These are phyloP conservation scores for Botrytis fragariae DNA, from an alignment of 2,329 filamentous ascomycete genomes.

Conservation along the genomic window DNA sequence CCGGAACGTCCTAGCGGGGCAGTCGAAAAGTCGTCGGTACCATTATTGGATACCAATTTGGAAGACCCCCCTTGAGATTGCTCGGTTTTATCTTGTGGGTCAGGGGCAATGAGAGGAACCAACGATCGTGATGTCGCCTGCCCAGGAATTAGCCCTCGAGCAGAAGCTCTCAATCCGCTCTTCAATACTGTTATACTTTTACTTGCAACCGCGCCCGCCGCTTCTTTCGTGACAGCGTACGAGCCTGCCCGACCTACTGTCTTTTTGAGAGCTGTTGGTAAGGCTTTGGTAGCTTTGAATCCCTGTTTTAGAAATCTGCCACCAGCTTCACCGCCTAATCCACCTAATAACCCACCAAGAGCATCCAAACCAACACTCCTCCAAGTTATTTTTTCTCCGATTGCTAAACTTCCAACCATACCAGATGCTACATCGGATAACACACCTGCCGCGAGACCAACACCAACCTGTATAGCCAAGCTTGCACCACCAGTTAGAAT, in stretches of 20 bases:
- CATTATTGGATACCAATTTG: not conserved
- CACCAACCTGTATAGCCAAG: conserved; percentile 14
- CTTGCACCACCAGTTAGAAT: conserved; percentile 14
- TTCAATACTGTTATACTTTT: not conserved
- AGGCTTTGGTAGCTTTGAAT: not conserved
- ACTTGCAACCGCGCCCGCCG: not conserved
- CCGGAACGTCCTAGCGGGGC: not conserved
- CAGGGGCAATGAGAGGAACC: not conserved
- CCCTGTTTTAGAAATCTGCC: not conserved
- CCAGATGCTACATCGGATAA: conserved; percentile 1
- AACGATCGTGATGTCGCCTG: not conserved
- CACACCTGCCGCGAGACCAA: conserved; percentile 16
- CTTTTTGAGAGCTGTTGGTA: not conserved
- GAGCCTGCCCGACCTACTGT: conserved; percentile 1
- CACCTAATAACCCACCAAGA: conserved; percentile 10
- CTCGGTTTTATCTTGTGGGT: not conserved
- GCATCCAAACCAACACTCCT: conserved; percentile 11
- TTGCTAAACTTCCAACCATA: not conserved
- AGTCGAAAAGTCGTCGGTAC: not conserved
- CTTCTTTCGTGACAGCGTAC: not conserved
- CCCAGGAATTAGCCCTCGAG: not conserved
- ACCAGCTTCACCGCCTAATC: not conserved
- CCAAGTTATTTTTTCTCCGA: not conserved
- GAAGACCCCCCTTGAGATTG: not conserved
- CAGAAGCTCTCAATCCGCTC: not conserved